Percentiles rank a stretch among this genome's conserved stretches.
phyloP scores from a whole-genome alignment of 2,329 filamentous ascomycete genomes.

The Fusarium sp. region DNA sequence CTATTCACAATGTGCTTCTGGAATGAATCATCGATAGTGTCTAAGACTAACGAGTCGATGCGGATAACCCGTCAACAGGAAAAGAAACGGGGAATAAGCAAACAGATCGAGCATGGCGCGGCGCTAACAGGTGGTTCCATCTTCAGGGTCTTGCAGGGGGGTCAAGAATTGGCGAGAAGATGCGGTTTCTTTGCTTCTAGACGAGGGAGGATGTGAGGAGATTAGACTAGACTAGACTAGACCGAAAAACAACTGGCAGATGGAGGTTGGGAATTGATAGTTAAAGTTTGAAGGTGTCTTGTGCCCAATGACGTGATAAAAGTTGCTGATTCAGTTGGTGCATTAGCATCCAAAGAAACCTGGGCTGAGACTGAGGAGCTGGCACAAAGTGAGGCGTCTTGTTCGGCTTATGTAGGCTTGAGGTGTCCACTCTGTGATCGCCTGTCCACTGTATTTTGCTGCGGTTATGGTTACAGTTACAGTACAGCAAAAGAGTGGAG shows the following conservation, averaged over 20 bases:
- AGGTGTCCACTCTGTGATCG: constrained; percentile 15
- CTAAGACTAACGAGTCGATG: constrained; percentile 15
- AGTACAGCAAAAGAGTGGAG: constrained; percentile 18
- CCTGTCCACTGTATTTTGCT: background rate
- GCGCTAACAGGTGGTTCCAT: constrained; percentile 24
- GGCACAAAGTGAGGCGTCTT: constrained; percentile 29
- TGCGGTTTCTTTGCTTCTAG: background rate
- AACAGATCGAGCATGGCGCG: constrained; percentile 27
- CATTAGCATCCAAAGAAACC: constrained; percentile 1
- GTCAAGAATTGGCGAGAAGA: constrained; percentile 4
- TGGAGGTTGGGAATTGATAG: background rate
- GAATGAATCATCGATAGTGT: constrained; percentile 25
- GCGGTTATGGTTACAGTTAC: background rate
- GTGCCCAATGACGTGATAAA: constrained; percentile 30
- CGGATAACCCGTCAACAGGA: constrained; percentile 21
- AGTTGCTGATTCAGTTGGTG: constrained; percentile 24
- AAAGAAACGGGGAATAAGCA: constrained; percentile 31
- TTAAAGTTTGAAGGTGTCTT: constrained; percentile 17
- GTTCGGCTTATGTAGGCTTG: constrained; percentile 4
- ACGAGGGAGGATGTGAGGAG: background rate
- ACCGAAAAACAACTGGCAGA: background rate
- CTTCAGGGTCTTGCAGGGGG: constrained; percentile 37
- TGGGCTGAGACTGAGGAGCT: constrained; percentile 14
- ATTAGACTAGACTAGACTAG: background rate
- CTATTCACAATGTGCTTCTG: background rate